phyloP scores from a whole-genome alignment of 768 basidiomycete genomes.

The Leccinellum rugosiceps region DNA sequence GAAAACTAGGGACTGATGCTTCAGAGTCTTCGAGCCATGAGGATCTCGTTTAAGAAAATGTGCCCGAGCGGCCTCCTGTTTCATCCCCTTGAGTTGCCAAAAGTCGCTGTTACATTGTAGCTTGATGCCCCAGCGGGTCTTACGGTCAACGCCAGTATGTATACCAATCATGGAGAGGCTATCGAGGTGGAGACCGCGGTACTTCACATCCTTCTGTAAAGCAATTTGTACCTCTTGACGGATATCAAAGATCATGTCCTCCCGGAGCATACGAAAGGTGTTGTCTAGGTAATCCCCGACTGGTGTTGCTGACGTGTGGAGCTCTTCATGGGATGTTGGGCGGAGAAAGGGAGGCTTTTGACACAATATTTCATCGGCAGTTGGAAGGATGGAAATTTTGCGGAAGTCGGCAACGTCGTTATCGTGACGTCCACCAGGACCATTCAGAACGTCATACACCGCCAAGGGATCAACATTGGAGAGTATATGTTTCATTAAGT shows the following conservation, averaged over 20 bases:
- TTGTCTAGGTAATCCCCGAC: conserved; percentile 54
- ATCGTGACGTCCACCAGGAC: conserved; percentile 65
- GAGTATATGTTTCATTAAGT: conserved; percentile 41
- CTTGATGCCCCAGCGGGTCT: conserved; percentile 41
- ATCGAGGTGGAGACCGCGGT: conserved; percentile 33
- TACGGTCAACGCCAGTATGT: conserved; percentile 24
- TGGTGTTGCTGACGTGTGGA: conserved; percentile 26
- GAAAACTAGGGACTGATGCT: conserved; percentile 53
- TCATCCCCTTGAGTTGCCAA: conserved; percentile 30
- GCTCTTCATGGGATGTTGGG: conserved; percentile 27
- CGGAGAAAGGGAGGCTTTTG: conserved; percentile 48
- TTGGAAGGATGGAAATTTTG: conserved; percentile 57
- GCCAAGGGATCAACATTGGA: conserved; percentile 19
- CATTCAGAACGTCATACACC: conserved; percentile 13
- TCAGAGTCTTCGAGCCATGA: conserved; percentile 36
- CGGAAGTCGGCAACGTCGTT: conserved; percentile 62
- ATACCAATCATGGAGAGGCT: conserved; percentile 37
- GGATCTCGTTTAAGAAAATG: conserved; percentile 34
- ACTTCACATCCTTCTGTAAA: conserved; percentile 34
- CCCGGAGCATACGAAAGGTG: conserved; percentile 60
- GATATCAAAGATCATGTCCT: conserved; percentile 60
- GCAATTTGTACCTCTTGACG: conserved; percentile 49
- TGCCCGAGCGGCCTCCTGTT: conserved; percentile 30
- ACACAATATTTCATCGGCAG: conserved; percentile 53
- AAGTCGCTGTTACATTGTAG: conserved; percentile 36